A percentile compares a stretch with the other conserved stretches of the same genome.
phyloP scores from a whole-genome alignment of 2,329 filamentous ascomycete genomes.

The Aspergillus jensenii region DNA sequence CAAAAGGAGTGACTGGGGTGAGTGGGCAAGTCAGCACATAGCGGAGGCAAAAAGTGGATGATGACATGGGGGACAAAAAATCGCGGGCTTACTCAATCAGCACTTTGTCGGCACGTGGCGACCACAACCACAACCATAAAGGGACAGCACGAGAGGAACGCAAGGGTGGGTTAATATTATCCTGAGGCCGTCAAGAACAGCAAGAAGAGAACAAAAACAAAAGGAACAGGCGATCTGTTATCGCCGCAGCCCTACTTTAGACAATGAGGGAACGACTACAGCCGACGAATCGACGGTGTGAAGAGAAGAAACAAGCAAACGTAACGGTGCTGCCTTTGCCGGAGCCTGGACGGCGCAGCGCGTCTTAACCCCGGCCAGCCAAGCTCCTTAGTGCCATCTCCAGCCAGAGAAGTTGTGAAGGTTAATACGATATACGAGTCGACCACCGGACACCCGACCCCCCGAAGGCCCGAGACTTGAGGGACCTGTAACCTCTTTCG shows the following conservation, averaged over 20 bases:
- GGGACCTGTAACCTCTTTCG: neutral
- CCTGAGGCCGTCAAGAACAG: neutral
- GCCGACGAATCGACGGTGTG: neutral
- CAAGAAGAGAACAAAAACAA: neutral
- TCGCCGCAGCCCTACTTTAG: neutral
- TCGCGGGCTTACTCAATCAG: slow-evolving; percentile 9
- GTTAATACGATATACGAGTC: slow-evolving; percentile 5
- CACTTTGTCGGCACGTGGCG: slow-evolving; percentile 3
- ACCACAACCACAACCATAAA: neutral
- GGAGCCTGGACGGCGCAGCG: neutral
- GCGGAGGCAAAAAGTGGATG: slow-evolving; percentile 14
- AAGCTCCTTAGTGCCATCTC: slow-evolving; percentile 1
- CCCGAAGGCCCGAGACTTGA: neutral
- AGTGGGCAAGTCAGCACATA: slow-evolving; percentile 12
- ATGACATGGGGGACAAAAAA: slow-evolving; percentile 16
- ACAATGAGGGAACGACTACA: neutral
- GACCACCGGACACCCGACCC: neutral
- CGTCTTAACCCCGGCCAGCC: slow-evolving; percentile 5
- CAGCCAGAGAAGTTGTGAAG: neutral
- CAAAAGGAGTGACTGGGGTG: slow-evolving; percentile 19
- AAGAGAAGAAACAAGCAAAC: slow-evolving; percentile 12
- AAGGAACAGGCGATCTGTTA: neutral
- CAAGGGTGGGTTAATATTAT: neutral
- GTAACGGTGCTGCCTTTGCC: slow-evolving; percentile 17
- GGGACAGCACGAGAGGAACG: neutral